Conservation (phyloP, 2,329 filamentous ascomycete species). For the Penicillium aurantiogriseum region DNA sequence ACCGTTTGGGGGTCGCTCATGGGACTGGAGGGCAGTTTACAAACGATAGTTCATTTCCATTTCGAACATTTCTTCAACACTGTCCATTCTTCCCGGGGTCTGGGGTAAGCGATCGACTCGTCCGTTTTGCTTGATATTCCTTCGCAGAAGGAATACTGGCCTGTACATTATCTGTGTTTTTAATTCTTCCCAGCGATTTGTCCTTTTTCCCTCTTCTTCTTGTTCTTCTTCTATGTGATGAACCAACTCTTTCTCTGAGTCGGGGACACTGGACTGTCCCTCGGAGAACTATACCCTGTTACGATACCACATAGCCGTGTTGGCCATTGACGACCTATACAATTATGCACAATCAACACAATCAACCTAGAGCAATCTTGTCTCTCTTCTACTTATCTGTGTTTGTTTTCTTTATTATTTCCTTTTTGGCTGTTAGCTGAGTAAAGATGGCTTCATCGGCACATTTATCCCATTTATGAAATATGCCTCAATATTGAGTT, state of each 20-base stretch:
- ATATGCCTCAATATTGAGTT: background rate
- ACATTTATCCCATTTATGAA: no score
- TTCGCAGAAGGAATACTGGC: constrained; percentile 4
- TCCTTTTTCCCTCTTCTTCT: background rate
- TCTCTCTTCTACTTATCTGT: background rate
- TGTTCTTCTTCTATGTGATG: background rate
- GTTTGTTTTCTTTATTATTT: background rate
- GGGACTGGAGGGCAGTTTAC: constrained; percentile 15
- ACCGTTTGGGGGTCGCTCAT: constrained; percentile 14
- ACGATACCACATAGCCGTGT: constrained; percentile 10
- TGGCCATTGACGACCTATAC: constrained; percentile 12
- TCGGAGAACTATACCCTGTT: constrained; percentile 7
- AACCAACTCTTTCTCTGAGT: constrained; percentile 3
- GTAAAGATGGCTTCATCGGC: no score
- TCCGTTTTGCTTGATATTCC: background rate
- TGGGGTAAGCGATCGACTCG: background rate
- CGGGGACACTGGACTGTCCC: constrained; percentile 5
- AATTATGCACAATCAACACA: background rate
- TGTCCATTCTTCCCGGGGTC: constrained; percentile 1
- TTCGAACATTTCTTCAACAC: background rate
- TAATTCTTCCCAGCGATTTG: constrained; percentile 5
- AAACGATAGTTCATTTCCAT: constrained; percentile 18
- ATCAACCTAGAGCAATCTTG: background rate
- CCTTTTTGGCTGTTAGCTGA: no score
- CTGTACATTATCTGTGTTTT: constrained; percentile 11